A percentile compares a stretch with the other conserved stretches of the same genome.
Evolutionary conservation across 2,329 filamentous ascomycete genomes (phyloP).

Genomic region (Achaetomium macrosporum): DNA sequence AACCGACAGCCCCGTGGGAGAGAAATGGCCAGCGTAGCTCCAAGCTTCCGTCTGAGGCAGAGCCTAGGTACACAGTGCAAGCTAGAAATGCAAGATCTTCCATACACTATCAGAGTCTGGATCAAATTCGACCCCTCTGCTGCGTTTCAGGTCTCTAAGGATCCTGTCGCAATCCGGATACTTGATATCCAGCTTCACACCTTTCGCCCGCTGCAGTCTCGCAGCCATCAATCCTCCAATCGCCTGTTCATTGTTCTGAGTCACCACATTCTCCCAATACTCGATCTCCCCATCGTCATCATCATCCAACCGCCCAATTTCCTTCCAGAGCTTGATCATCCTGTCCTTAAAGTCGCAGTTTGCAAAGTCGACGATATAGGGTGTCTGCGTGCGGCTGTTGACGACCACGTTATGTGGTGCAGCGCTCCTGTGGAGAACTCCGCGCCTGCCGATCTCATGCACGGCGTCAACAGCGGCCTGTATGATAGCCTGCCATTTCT

Average conservation of each 20-base stretch:
- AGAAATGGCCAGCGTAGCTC: no score
- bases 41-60: no score
- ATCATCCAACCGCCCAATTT: background rate
- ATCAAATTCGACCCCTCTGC: no score
- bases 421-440: background rate
- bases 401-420: background rate
- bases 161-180: background rate
- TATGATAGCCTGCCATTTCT: background rate
- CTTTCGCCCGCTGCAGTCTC: background rate
- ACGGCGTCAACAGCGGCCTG: constrained; percentile 1
- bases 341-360: background rate
- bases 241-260: background rate
- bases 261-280: background rate
- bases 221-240: background rate
- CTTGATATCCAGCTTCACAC: background rate
- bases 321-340: background rate
- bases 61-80: no score
- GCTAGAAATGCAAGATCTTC: no score
- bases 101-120: no score
- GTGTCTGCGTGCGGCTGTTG: background rate
- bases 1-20: no score
- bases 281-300: background rate
- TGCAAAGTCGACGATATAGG: constrained; percentile 1
- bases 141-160: no score
- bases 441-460: constrained; percentile 1